phyloP scores from a whole-genome alignment of 768 basidiomycete species.

The Mycena venus region DNA sequence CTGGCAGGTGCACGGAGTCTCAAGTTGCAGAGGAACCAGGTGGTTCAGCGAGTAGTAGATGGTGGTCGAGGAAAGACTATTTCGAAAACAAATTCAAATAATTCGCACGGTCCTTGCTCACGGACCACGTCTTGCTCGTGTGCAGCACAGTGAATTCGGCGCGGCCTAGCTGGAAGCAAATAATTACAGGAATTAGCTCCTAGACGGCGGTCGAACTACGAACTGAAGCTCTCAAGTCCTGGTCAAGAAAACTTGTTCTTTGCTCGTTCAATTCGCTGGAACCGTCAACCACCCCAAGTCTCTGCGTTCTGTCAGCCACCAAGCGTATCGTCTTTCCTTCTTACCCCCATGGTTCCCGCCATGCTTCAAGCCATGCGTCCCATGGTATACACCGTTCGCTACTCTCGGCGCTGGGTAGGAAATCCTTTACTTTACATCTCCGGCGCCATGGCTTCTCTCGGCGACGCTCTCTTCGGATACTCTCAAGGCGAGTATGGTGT shows the following conservation, averaged over 20 bases:
- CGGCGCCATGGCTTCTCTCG: conserved; percentile 65
- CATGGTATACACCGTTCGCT: conserved; percentile 56
- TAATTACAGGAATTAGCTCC: too few species aligned
- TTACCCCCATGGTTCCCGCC: conserved; percentile 58
- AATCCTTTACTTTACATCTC: conserved; percentile 64
- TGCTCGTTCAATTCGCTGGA: not conserved
- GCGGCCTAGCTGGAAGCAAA: too few species aligned
- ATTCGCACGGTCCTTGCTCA: conserved; percentile 7
- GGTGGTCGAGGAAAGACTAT: conserved; percentile 21
- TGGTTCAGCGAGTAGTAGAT: conserved; percentile 9
- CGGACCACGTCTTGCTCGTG: not conserved
- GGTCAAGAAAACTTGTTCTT: too few species aligned
- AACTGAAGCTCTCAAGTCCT: too few species aligned
- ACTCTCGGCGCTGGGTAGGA: conserved; percentile 67
- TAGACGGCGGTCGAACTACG: too few species aligned
- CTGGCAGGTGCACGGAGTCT: conserved; percentile 2
- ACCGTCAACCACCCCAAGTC: not conserved
- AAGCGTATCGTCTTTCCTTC: conserved; percentile 61
- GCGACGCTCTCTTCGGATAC: conserved; percentile 71
- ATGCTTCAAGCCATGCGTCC: conserved; percentile 29
- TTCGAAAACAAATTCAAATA: not conserved
- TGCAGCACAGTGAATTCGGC: not conserved
- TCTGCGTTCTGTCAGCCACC: conserved; percentile 35
- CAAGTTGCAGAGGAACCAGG: not conserved
- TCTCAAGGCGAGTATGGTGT: conserved; percentile 68